A percentile compares a stretch with the other conserved stretches of the same genome.
phyloP scores from a whole-genome alignment of 1,284 basidiomycete species.

The Cutaneotrichosporon daszewskae region DNA sequence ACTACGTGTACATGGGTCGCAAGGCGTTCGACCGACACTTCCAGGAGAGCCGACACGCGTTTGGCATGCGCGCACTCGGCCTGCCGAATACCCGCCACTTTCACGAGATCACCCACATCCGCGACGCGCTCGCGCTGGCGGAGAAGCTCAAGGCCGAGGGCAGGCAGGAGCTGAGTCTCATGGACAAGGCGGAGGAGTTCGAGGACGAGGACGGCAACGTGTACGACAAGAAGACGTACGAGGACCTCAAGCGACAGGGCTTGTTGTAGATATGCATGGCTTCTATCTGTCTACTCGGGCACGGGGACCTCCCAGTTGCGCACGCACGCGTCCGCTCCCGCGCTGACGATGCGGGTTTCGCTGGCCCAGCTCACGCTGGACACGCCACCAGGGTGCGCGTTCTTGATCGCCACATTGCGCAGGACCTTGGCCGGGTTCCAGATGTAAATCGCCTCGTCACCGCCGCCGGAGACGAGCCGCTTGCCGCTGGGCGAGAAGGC shows the following conservation, averaged over 20 bases:
- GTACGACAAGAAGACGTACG: slow-evolving; percentile 45
- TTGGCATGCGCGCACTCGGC: slow-evolving; percentile 95
- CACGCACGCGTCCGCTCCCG: slow-evolving; percentile 79
- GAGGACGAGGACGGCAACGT: slow-evolving; percentile 97
- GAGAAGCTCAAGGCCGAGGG: slow-evolving; percentile 94
- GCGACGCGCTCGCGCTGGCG: slow-evolving; percentile 88
- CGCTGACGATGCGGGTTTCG: slow-evolving; percentile 58
- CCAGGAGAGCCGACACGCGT: slow-evolving; percentile 90
- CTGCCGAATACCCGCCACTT: slow-evolving; percentile 98
- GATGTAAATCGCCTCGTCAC: slow-evolving; percentile 87
- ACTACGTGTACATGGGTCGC: slow-evolving; percentile 85
- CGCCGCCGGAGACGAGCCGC: slow-evolving; percentile 76
- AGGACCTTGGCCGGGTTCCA: slow-evolving; percentile 74
- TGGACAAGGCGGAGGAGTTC: slow-evolving; percentile 91
- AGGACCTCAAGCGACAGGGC: slow-evolving; percentile 46
- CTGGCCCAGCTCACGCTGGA: slow-evolving; percentile 74
- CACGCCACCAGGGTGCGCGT: slow-evolving; percentile 75
- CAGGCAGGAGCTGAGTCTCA: slow-evolving; percentile 78
- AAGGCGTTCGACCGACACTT: slow-evolving; percentile 46
- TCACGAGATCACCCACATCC: slow-evolving; percentile 94
- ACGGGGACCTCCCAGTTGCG: slow-evolving; percentile 56
- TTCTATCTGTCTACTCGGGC: slow-evolving; percentile 1
- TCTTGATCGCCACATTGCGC: slow-evolving; percentile 77
- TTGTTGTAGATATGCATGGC: slow-evolving; percentile 26
- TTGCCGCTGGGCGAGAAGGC: slow-evolving; percentile 68